Evolutionary conservation across 2,329 filamentous ascomycete genomes (phyloP).

Genomic region (Aureobasidium sp.): DNA sequence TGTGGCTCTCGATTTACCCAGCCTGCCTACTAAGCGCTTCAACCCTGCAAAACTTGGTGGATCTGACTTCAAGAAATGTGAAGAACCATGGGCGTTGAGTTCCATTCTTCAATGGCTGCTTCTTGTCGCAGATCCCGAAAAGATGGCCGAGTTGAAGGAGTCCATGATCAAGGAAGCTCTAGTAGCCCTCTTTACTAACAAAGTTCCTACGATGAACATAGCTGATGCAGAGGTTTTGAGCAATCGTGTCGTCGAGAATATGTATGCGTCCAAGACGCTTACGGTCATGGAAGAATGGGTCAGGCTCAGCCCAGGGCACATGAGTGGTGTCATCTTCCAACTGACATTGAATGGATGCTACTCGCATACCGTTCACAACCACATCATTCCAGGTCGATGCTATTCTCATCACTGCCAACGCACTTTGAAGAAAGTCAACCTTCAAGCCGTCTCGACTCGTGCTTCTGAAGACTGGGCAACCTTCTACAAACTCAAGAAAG

Average conservation of each 20-base stretch:
- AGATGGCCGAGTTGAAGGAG: constrained; percentile 78
- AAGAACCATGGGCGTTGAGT: constrained; percentile 88
- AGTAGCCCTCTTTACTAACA: constrained; percentile 82
- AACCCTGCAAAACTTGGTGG: constrained; percentile 74
- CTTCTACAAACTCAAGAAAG: constrained; percentile 77
- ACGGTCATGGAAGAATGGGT: constrained; percentile 95
- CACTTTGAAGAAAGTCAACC: constrained; percentile 88
- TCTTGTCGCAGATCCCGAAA: constrained; percentile 67
- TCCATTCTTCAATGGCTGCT: constrained; percentile 81
- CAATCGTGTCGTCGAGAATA: constrained; percentile 66
- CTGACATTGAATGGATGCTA: constrained; percentile 90
- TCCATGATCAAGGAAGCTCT: constrained; percentile 82
- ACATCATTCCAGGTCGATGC: constrained; percentile 65
- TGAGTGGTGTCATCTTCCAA: constrained; percentile 90
- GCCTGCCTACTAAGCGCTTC: constrained; percentile 74
- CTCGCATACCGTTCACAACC: constrained; percentile 69
- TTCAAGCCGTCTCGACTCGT: constrained; percentile 64
- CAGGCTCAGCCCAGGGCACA: constrained; percentile 71
- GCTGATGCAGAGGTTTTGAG: constrained; percentile 89
- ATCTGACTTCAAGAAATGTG: constrained; percentile 75
- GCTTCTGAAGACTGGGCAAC: constrained; percentile 76
- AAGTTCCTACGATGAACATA: constrained; percentile 97
- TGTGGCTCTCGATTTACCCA: constrained; percentile 73
- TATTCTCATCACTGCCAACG: constrained; percentile 92
- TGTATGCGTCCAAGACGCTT: constrained; percentile 72